Base-by-base conservation (phyloP, 2,329 filamentous ascomycete genomes). In the Eutypella sp. region DNA sequence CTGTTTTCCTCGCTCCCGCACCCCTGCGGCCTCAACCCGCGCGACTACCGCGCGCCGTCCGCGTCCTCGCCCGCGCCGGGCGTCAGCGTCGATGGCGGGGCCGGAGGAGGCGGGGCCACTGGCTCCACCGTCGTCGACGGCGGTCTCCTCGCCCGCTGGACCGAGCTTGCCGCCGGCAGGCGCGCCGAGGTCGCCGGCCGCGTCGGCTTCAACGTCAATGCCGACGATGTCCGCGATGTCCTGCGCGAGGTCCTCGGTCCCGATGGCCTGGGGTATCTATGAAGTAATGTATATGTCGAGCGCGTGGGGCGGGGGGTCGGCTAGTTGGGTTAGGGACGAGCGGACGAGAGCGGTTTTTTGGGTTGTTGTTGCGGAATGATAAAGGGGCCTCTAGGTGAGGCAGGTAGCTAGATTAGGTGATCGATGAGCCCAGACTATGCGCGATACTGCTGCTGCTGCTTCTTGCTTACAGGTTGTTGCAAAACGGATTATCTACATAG, bases 1-100 rank as follows among this genome's bases (percentile, higher is more conserved):
- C 75, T 99, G 2, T 75, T 84, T 8, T 87, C 83, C 27, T 82
- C 84, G 0, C 77, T 96, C 7, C 83, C 88, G 37, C 84, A 90
- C 51, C 71, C 86, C 4, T 88, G 84, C 7, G 89, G 88, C 0
- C 73, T 96, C 41, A 97, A 97, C 66, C 86, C 89, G 2, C 82
- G 87, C 45, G 88, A 84, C 0, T 88, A 92, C 67, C 78, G 93
- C 13, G 72, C 72, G 40, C 79, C 57, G 63, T 19, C n/a, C 18
- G 18, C 34, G 15, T 19, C 34, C n/a, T 11, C 34, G 7, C n/a
- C 34, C n/a, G 6, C 34, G n/a, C 18, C 34, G 16, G 34, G 34
- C 9, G 34, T 19, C 11, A 37, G 75, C 55, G 9, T 64, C 67
- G 53, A 75, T 63, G 63, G 75, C 0, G 78, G 74, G 13, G 78